These are phyloP conservation scores for Penicillium fuscoglaucum DNA, from an alignment of 2,329 filamentous ascomycete genomes.

Conservation along the genomic window DNA sequence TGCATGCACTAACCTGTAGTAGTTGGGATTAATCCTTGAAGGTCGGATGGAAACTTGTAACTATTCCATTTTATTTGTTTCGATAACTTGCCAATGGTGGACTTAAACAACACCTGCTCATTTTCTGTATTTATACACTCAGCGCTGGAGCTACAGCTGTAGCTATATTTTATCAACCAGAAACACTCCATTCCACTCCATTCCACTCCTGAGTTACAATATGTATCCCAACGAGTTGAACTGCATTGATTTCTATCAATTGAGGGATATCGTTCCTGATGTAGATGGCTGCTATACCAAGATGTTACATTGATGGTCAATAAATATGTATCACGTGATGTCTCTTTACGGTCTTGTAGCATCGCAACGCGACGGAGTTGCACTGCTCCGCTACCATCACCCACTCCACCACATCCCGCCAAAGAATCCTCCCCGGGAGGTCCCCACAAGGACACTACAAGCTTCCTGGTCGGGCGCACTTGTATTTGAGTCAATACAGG, in stretches of 20 bases:
- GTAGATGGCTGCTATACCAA: background rate
- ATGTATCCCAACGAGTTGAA: background rate
- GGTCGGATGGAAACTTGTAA: constrained; percentile 9
- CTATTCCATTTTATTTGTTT: constrained; percentile 13
- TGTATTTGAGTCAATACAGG: background rate
- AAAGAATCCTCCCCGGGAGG: background rate
- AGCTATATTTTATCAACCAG: constrained; percentile 13
- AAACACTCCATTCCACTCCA: constrained; percentile 13
- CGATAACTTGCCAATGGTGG: constrained; percentile 5
- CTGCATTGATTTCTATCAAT: background rate
- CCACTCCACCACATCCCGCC: background rate
- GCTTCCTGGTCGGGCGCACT: background rate
- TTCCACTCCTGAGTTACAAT: constrained; percentile 4
- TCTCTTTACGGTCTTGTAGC: constrained; percentile 3
- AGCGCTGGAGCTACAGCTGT: constrained; percentile 12
- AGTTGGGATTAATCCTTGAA: constrained; percentile 33
- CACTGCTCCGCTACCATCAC: constrained; percentile 6
- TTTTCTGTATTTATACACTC: constrained; percentile 28
- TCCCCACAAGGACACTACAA: background rate
- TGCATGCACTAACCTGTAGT: constrained; percentile 5
- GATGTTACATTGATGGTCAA: background rate
- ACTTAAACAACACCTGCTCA: constrained; percentile 12
- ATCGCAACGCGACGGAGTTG: constrained; percentile 14
- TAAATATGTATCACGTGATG: constrained; percentile 16
- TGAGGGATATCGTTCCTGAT: background rate